Evolutionary conservation across 352 stramenopile species (phyloP), one percentile per base, ranked within the genome.

Genomic region (Halophytophthora polymorphica): DNA sequence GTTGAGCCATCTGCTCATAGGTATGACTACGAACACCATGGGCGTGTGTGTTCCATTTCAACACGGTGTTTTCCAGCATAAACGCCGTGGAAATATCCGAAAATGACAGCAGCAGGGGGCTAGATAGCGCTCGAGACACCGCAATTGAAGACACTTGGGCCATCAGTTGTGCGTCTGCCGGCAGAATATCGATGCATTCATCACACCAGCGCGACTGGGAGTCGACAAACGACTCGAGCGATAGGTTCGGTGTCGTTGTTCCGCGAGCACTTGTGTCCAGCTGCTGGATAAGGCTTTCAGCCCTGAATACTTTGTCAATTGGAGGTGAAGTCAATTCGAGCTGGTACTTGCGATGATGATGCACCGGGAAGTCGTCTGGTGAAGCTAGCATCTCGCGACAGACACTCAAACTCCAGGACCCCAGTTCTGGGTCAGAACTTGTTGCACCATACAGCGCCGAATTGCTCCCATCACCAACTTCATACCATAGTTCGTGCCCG

Each of bases 401-500:
- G 14, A 45, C n/a, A 39, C 46, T 58, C 35, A 83, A 43, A 42
- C 58, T 89, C 82, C 82, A 92, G 2, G 66, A 67, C 2, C 41
- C 58, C 1, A 77, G 12, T 15, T 60, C 45, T 3, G 25, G 7
- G 17, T 23, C 22, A 34, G 40, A 12, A 25, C 22, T 45, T 25
- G 29, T 23, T 7, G 34, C 41, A 1, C 47, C 36, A 5, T 50
- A 64, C 14, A 60, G 47, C 19, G 45, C 34, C 2, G 61, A 41
- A 8, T 23, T 48, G 14, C 38, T 45, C 4, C 13, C 56, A 17
- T 68, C 56, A 10, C 64, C 65, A 19, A 66, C 38, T 60, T 90
- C 79, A 35, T 85, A 90, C 77, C 77, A 92, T 29, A 92, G 59
- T 25, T 83, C 68, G 52, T 92, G 73, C 6, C 83, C 67, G 42